These are phyloP conservation scores for Leccinum uliginosum DNA, from an alignment of 768 basidiomycete genomes.

Conservation along the genomic window DNA sequence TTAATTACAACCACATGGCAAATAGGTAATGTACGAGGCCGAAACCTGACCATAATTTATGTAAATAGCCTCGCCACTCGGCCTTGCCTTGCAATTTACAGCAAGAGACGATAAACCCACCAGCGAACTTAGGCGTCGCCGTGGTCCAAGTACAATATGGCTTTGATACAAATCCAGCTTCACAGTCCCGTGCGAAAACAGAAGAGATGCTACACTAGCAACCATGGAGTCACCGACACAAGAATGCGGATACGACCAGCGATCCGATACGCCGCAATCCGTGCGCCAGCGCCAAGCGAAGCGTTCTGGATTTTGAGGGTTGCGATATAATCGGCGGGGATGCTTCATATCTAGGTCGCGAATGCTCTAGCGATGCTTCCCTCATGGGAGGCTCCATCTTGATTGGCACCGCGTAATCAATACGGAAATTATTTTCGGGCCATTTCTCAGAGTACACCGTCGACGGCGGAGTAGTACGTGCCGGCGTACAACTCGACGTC, in stretches of 20 bases:
- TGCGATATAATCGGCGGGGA: slow-evolving; percentile 18
- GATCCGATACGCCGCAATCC: slow-evolving; percentile 25
- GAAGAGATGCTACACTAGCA: slow-evolving; percentile 4
- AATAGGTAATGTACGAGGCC: slow-evolving; percentile 6
- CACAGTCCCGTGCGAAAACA: slow-evolving; percentile 23
- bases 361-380: slow-evolving; percentile 21
- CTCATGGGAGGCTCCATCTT: slow-evolving; percentile 22
- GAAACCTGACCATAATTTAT: slow-evolving; percentile 22
- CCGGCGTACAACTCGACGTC: slow-evolving; percentile 26
- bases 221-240: slow-evolving; percentile 26
- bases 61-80: slow-evolving; percentile 23
- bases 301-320: slow-evolving; percentile 20
- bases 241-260: slow-evolving; percentile 28
- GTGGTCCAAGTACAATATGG: slow-evolving; percentile 20
- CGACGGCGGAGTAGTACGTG: slow-evolving; percentile 27
- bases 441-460: slow-evolving; percentile 31
- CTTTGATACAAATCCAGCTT: slow-evolving; percentile 19
- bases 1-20: slow-evolving; percentile 21
- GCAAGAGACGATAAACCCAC: slow-evolving; percentile 1
- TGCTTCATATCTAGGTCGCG: slow-evolving; percentile 18
- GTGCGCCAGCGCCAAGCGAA: slow-evolving; percentile 23
- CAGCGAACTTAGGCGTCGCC: slow-evolving; percentile 3
- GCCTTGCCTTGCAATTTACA: slow-evolving; percentile 12
- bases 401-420: slow-evolving; percentile 19
- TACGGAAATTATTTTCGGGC: slow-evolving; percentile 21